A percentile compares a stretch with the other conserved stretches of the same genome.
These are phyloP conservation scores for Neospermospora avenae DNA, from an alignment of 2,329 filamentous ascomycete genomes.

Conservation along the genomic window DNA sequence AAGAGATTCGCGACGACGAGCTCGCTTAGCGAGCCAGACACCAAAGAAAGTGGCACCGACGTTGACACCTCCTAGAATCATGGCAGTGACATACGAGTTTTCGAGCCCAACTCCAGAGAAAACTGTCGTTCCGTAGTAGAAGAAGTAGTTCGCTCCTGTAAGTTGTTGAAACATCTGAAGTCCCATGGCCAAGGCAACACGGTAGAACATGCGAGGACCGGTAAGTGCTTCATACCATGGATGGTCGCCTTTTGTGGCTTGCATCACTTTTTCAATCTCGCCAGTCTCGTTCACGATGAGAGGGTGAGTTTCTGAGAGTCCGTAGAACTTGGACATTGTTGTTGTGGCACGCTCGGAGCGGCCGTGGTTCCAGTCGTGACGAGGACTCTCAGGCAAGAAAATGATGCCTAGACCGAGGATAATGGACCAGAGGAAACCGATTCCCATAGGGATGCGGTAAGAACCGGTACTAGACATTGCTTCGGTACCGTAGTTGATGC, in stretches of 20 bases:
- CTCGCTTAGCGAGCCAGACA: slow-evolving; percentile 65
- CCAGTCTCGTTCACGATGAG: slow-evolving; percentile 49
- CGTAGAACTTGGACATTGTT: slow-evolving; percentile 51
- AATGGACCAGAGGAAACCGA: slow-evolving; percentile 51
- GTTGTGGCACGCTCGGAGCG: slow-evolving; percentile 47
- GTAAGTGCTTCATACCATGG: slow-evolving; percentile 63
- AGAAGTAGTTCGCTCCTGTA: slow-evolving; percentile 61
- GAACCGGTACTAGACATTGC: slow-evolving; percentile 40
- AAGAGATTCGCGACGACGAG: slow-evolving; percentile 65
- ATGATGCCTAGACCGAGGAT: slow-evolving; percentile 52
- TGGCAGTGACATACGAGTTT: slow-evolving; percentile 64
- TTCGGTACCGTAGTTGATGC: slow-evolving; percentile 50
- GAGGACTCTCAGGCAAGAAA: slow-evolving; percentile 53
- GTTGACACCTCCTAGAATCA: slow-evolving; percentile 67
- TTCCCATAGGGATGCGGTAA: slow-evolving; percentile 61
- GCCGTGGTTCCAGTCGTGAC: slow-evolving; percentile 50
- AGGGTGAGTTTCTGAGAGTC: slow-evolving; percentile 45
- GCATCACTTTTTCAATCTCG: slow-evolving; percentile 46
- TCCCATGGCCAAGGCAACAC: slow-evolving; percentile 59
- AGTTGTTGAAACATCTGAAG: slow-evolving; percentile 68
- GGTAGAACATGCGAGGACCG: slow-evolving; percentile 57
- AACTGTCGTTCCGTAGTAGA: slow-evolving; percentile 65
- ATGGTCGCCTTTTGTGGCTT: slow-evolving; percentile 49
- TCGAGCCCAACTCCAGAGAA: slow-evolving; percentile 64
- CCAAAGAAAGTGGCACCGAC: slow-evolving; percentile 53